Base-by-base conservation (phyloP, 2,329 filamentous ascomycete genomes). In the Alternaria gaisen region DNA sequence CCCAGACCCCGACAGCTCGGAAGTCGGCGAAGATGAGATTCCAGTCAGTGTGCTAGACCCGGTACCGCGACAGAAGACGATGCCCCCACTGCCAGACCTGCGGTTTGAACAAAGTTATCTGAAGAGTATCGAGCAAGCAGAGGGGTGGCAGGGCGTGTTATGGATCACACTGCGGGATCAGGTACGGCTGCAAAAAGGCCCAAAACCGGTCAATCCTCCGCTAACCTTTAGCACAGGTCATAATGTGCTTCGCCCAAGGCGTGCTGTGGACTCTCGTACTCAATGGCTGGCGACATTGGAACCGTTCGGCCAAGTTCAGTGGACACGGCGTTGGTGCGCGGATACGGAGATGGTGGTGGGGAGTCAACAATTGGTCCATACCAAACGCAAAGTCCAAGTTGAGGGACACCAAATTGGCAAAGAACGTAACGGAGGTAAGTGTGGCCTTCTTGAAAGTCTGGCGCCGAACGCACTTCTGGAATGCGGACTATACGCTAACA, bases 81-180 rank as follows among this genome's bases (percentile, higher is more conserved):
- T 97, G 74, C 93, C 94, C 47, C 88, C 88, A 4, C 77, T 91
- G 47, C 88, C 88, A 4, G 95, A 99, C 81, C 83, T 99, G 68
- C 88, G 95, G 43, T 98, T 98, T 81, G 95, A 99, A 82, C 95
- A 99, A 85, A 97, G 94, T 84, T 99, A 99, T 79, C 86, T 99
- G 56, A 90, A 91, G 71, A 97, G 93, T 81, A 91, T 99, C 70
- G 87, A 90, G 66, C 85, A 88, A 57, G 93, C 93, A 36, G 87
- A 95, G 67, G 89, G 88, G 24, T 94, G 90, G 88, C 90, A 91
- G 82, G 88, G 88, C 77, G 87, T 99, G 32, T 85, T 87, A 8
- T 91, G 90, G 82, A 94, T 99, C 69, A 99, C 95, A 18, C 79
- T 91, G 36, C 85, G 92, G 73, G 95, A 99, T 80, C 95, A 97